Evolutionary conservation across 2,329 filamentous ascomycete species (phyloP), one percentile per base, ranked within the genome.

Genomic region (Epicoccum nigrum): DNA sequence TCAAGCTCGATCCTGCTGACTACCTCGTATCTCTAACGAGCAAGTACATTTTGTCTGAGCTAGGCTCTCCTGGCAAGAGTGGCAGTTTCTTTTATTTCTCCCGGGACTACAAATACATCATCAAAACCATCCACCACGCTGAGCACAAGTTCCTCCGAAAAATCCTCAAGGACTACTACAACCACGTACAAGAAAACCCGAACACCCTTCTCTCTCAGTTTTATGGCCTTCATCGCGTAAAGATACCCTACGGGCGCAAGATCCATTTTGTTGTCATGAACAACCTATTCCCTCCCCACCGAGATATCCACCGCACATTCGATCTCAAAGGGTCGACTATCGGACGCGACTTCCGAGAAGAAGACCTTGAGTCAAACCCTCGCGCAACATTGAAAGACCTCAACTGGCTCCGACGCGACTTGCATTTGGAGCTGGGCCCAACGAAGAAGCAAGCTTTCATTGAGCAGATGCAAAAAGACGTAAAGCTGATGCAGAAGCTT

Each of bases 201-300:
- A 96, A 99, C 75, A 99, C 95, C 0, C 82, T 99, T 20, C 86
- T 99, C 41, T 97, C 93, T 16, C 94, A 99, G 68, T 99, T 99
- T 70, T 99, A 97, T 70, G 94, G 94, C 40, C 81, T 99, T 15
- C 94, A 99, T 75, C 87, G 94, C 54, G 94, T 99, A 66, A 99
- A 99, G 82, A 95, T 97, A 80, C 92, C 93, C 0, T 97, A 96
- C 71, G 94, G 94, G 56, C 88, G 93, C 70, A 99, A 99, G 78
- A 97, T 97, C 47, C 94, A 99, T 75, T 99, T 99, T 65, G 94
- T 99, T 54, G 92, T 99, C 70, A 99, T 99, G 94, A 99, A 99
- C 80, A 99, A 99, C 73, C 83, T 99, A 13, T 99, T 99, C 69
- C 94, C 94, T 11, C 93, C 94, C 6, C 94, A 99, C 76, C 86